These are phyloP conservation scores for Coemansia sp. DNA, from an alignment of 192 early-diverging fungal genomes.

Conservation along the genomic window DNA sequence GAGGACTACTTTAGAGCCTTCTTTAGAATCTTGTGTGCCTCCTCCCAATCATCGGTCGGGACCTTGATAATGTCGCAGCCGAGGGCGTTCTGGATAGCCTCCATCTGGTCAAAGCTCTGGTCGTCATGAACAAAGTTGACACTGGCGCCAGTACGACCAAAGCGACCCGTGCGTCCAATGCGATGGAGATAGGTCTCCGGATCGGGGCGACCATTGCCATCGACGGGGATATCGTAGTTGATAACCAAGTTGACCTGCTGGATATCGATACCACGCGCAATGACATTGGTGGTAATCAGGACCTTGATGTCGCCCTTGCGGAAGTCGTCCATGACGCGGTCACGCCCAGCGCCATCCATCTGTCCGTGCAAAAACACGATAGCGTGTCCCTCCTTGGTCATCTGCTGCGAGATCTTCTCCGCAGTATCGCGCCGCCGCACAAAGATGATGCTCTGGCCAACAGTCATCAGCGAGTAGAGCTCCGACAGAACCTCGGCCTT, in stretches of 20 bases:
- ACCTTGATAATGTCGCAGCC: conserved; percentile 74
- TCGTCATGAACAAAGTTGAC: conserved; percentile 94
- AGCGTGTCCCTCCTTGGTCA: conserved; percentile 80
- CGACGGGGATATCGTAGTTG: conserved; percentile 93
- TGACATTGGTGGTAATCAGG: conserved; percentile 94
- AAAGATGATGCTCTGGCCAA: conserved; percentile 97
- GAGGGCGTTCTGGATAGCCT: conserved; percentile 80
- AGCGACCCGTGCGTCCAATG: conserved; percentile 96
- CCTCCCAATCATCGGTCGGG: conserved; percentile 77
- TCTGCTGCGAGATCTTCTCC: conserved; percentile 68
- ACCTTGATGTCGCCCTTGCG: conserved; percentile 88
- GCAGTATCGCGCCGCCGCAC: conserved; percentile 81
- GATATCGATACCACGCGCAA: conserved; percentile 97
- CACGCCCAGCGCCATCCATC: conserved; percentile 73
- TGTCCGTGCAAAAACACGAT: conserved; percentile 86
- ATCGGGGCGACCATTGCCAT: conserved; percentile 65
- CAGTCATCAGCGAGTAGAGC: conserved; percentile 80
- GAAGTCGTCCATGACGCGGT: conserved; percentile 91
- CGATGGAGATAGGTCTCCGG: conserved; percentile 96
- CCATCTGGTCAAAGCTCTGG: conserved; percentile 72
- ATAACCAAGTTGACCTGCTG: conserved; percentile 92
- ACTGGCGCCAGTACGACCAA: conserved; percentile 89
- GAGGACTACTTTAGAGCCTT: conserved; percentile 60
- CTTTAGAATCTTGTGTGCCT: conserved; percentile 84
- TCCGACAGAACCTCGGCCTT: conserved; percentile 74